phyloP scores from a whole-genome alignment of 768 basidiomycete genomes.

The Boletus insuetus region DNA sequence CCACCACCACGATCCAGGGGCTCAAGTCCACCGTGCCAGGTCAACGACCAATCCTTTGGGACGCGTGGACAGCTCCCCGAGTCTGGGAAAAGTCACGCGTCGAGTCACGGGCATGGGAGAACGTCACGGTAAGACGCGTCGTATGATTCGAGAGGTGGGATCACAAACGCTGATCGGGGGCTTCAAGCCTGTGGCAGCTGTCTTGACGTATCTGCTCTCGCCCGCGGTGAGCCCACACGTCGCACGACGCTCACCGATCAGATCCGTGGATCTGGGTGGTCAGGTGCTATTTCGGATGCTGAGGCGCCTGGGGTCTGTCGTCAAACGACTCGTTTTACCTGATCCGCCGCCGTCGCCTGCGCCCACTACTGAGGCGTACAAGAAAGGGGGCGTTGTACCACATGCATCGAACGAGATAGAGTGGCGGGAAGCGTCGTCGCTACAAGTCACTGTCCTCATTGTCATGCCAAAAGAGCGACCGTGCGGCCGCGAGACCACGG shows the following conservation, averaged over 20 bases:
- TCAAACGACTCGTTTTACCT: constrained; percentile 5
- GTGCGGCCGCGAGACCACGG: background rate
- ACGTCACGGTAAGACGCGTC: constrained; percentile 38
- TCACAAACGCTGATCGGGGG: background rate
- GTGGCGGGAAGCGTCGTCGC: constrained; percentile 12
- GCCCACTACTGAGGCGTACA: background rate
- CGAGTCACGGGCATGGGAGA: constrained; percentile 35
- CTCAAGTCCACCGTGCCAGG: constrained; percentile 7
- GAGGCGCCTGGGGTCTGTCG: background rate
- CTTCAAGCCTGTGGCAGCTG: constrained; percentile 26
- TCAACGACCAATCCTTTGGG: constrained; percentile 45
- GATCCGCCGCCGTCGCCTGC: background rate
- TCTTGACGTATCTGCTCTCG: constrained; percentile 4
- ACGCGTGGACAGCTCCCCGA: constrained; percentile 33
- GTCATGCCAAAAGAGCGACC: constrained; percentile 36
- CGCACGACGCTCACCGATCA: background rate
- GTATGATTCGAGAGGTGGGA: background rate
- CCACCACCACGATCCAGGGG: background rate
- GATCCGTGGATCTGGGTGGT: background rate
- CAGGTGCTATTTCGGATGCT: background rate
- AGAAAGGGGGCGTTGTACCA: background rate
- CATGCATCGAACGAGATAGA: background rate
- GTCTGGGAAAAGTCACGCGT: background rate
- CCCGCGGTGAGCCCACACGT: background rate
- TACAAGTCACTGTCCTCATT: constrained; percentile 42